These are phyloP conservation scores for Populus ilicifolia DNA, from an alignment of 345 rosid genomes.

Conservation along the genomic window DNA sequence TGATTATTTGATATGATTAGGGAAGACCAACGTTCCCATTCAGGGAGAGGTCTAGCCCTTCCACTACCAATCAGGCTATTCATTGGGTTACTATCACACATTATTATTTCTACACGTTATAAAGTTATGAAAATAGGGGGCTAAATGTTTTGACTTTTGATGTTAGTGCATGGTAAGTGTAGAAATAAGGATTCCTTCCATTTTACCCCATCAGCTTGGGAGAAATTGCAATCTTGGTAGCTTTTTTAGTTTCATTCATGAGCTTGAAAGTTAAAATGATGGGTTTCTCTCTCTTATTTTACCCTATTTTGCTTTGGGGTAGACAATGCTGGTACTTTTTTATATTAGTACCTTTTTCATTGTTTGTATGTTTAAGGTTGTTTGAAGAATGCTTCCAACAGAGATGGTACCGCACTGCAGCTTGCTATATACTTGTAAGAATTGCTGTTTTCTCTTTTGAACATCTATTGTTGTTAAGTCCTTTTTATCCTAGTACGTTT, in stretches of 20 bases:
- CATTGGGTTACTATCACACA: not conserved
- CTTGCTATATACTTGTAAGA: constrained; percentile 96
- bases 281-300: not conserved
- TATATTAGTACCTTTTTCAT: constrained; percentile 1
- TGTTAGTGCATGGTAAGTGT: not conserved
- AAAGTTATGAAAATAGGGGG: not conserved
- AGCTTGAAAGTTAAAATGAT: not conserved
- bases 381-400: constrained; percentile 97
- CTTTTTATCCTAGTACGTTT: not conserved
- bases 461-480: not conserved
- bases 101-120: not conserved
- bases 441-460: constrained; percentile 12
- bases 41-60: not conserved
- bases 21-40: not conserved
- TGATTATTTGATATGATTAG: not conserved
- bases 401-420: constrained; percentile 98
- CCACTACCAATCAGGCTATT: not conserved
- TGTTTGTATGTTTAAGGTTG: constrained; percentile 46
- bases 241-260: not conserved
- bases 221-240: not conserved
- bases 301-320: not conserved
- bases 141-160: not conserved
- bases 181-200: not conserved
- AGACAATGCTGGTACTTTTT: not conserved
- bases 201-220: not conserved